Conservation (phyloP, 345 rosid genomes). For the Geranium brycei region DNA sequence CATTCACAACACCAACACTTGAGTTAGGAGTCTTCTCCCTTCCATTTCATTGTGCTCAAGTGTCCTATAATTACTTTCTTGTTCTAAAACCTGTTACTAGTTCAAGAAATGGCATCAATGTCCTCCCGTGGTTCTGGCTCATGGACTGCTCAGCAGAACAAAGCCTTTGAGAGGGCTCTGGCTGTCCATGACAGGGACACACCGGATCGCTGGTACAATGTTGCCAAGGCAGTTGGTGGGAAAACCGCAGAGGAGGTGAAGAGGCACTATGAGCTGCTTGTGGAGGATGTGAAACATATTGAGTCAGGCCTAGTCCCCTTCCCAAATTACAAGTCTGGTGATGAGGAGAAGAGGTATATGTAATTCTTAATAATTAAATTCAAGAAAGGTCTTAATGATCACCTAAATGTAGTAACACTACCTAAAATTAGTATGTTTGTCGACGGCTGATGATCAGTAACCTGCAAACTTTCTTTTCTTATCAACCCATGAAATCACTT, state of each 20-base stretch:
- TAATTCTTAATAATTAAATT: no score
- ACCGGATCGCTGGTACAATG: slow-evolving; percentile 93
- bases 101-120: slow-evolving; percentile 46
- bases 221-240: slow-evolving; percentile 80
- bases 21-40: not conserved
- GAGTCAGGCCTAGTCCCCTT: slow-evolving; percentile 73
- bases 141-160: slow-evolving; percentile 87
- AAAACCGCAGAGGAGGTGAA: slow-evolving; percentile 79
- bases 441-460: not conserved
- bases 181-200: slow-evolving; percentile 86
- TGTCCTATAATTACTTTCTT: slow-evolving; percentile 3
- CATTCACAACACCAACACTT: not conserved
- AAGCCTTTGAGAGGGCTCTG: slow-evolving; percentile 84
- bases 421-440: not conserved
- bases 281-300: slow-evolving; percentile 57
- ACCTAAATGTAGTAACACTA: not conserved
- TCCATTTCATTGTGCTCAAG: not conserved
- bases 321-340: slow-evolving; percentile 51
- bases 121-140: slow-evolving; percentile 59
- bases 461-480: not conserved
- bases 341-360: slow-evolving; percentile 30
- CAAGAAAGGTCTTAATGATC: not conserved
- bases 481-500: not conserved
- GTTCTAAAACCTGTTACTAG: not conserved
- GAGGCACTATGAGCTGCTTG: slow-evolving; percentile 63